phyloP scores from a whole-genome alignment of 257 asterid species.

The Solanum bulbocastanum region DNA sequence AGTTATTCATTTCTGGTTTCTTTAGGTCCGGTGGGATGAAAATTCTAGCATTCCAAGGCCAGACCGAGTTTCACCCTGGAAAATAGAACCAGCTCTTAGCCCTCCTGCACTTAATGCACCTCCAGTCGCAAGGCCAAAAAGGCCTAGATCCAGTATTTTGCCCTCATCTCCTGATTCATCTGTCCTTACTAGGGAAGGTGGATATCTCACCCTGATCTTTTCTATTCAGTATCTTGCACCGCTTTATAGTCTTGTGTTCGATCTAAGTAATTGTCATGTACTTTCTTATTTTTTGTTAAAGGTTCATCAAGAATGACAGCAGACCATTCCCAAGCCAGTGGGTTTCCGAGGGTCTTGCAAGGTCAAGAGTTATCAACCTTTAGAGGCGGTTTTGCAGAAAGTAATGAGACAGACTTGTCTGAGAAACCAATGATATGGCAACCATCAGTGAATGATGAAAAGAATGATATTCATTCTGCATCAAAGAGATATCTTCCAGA shows the following conservation, averaged over 20 bases:
- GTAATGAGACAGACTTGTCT: conserved; percentile 52
- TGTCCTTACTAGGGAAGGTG: conserved; percentile 81
- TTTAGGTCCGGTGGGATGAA: conserved; percentile 97
- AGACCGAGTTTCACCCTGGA: conserved; percentile 95
- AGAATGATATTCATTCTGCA: conserved; percentile 29
- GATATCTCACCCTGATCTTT: neutral
- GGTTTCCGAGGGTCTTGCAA: conserved; percentile 83
- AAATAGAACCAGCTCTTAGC: conserved; percentile 78
- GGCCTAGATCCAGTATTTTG: conserved; percentile 60
- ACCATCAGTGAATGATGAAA: conserved; percentile 52
- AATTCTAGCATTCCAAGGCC: conserved; percentile 78
- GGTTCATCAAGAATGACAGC: conserved; percentile 55
- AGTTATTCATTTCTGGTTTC: neutral
- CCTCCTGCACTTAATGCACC: conserved; percentile 85
- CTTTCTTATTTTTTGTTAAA: conserved; percentile 6
- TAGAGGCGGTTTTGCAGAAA: conserved; percentile 59
- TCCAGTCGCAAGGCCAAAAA: conserved; percentile 61
- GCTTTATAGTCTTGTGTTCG: neutral
- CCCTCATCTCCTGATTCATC: conserved; percentile 81
- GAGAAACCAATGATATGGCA: conserved; percentile 54
- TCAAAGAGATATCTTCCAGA: conserved; percentile 46
- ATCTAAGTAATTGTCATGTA: neutral
- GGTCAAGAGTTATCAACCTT: conserved; percentile 86
- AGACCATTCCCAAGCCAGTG: conserved; percentile 67
- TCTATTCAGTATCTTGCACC: neutral